Evolutionary conservation across 345 rosid species (phyloP), one percentile per base, ranked within the genome.

Genomic region (Aurinia saxatilis): DNA sequence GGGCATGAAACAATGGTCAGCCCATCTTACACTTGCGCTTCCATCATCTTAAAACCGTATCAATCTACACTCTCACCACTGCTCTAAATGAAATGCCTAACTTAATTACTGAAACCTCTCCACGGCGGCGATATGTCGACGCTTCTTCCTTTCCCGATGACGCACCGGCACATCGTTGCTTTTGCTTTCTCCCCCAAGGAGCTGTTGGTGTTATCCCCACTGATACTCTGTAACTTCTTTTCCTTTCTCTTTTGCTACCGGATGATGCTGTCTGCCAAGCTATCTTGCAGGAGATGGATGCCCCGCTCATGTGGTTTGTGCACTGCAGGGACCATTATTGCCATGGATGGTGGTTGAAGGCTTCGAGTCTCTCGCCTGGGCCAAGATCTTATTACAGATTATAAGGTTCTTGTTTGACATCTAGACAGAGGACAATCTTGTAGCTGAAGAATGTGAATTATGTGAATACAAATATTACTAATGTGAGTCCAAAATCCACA

Each of bases 201-300:
- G 98, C 96, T 67, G 96, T 92, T 49, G 98, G 96, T 21, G 89
- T 89, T 64, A 82, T 92, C 55, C 96, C 98, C 52, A 92, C 98
- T 14, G 98, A 92, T 40, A 88, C 96, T 2, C 72, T 87, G 88
- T 92, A 77, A 57, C 17, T 33, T 19, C 5, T 7, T 29, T 6
- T 8, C 50, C 33, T 13, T 15, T 10, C 55, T 27, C 15, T 27
- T 3, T 44, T 31, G 6, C 8, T 10, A 23, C 93, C 98, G 39
- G 85, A 80, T 77, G 98, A 92, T 69, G 79, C 82, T 73, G 66
- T 86, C 68, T 92, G 91, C 74, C 90, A 68, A 75, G 92, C 93
- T 68, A 83, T 92, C 45, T 67, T 88, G 18, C 80, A 76, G 60
- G 75, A 80, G 74, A 73, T 84, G 81, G 89, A 83, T 47, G 75